Conservation (phyloP, 345 rosid species). For the Angophora floribunda region DNA sequence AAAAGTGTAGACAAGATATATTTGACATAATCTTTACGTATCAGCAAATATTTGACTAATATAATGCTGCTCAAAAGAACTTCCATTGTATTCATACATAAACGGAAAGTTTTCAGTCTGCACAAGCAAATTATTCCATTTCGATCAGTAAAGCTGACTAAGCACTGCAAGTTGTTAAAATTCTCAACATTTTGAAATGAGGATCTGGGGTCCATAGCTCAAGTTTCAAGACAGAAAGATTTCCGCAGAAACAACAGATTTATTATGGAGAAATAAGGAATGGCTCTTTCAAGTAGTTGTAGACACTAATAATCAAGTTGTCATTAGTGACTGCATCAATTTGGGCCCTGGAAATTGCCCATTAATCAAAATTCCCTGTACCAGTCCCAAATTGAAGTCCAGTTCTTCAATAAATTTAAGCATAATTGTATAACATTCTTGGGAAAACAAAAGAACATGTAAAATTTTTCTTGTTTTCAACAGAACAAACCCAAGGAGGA, state of each 20-base stretch:
- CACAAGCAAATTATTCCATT: slow-evolving; percentile 1
- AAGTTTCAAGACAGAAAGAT: not conserved
- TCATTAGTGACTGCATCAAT: slow-evolving; percentile 54
- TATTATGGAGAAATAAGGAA: slow-evolving; percentile 49
- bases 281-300: slow-evolving; percentile 50
- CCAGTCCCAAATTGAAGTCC: not conserved
- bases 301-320: slow-evolving; percentile 51
- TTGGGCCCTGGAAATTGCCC: slow-evolving; percentile 74
- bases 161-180: not conserved
- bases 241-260: not conserved
- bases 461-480: not conserved
- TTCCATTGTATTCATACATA: slow-evolving; percentile 53
- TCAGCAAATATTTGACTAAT: slow-evolving; percentile 19
- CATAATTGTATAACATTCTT: not conserved
- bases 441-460: not conserved
- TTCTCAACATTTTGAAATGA: not conserved
- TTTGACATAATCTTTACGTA: slow-evolving; percentile 21
- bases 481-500: not conserved
- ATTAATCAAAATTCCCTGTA: slow-evolving; percentile 47
- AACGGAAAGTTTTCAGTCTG: slow-evolving; percentile 60
- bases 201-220: not conserved
- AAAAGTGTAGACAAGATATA: not conserved
- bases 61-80: slow-evolving; percentile 52
- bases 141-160: not conserved
- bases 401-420: not conserved